phyloP scores from a whole-genome alignment of 2,329 filamentous ascomycete genomes.

The Fusarium newnesense region DNA sequence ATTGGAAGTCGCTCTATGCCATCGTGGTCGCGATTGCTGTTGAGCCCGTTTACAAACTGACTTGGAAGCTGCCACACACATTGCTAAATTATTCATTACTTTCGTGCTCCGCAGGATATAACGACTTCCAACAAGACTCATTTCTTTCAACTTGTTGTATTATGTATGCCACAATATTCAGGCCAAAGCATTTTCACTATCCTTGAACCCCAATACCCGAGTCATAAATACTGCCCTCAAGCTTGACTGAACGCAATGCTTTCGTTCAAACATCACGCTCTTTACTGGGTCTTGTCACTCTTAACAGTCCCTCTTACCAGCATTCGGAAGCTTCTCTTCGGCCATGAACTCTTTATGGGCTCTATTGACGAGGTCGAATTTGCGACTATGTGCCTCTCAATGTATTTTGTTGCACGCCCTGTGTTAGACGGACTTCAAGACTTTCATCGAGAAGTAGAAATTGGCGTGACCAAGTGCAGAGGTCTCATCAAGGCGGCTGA shows the following conservation, averaged over 20 bases:
- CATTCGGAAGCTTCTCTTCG: slow-evolving; percentile 1
- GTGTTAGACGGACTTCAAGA: background rate
- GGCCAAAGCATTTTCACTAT: background rate
- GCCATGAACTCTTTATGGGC: background rate
- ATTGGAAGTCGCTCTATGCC: background rate
- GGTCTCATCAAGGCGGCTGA: background rate
- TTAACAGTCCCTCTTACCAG: slow-evolving; percentile 5
- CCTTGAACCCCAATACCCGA: background rate
- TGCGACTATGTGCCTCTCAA: slow-evolving; percentile 5
- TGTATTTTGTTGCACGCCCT: slow-evolving; percentile 1
- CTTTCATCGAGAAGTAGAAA: background rate
- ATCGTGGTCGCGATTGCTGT: background rate
- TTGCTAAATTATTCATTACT: background rate
- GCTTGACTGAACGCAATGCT: slow-evolving; percentile 19
- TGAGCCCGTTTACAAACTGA: background rate
- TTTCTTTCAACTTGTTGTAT: background rate
- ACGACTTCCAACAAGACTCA: background rate
- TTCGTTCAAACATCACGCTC: slow-evolving; percentile 23
- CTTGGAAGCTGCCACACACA: slow-evolving; percentile 10
- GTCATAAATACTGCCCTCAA: background rate
- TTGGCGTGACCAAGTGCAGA: background rate
- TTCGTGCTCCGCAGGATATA: background rate
- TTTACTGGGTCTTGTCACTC: slow-evolving; percentile 34
- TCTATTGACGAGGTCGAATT: background rate
- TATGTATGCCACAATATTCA: background rate